phyloP scores from a whole-genome alignment of 768 basidiomycete species.

The Pleurotus citrinopileatus region DNA sequence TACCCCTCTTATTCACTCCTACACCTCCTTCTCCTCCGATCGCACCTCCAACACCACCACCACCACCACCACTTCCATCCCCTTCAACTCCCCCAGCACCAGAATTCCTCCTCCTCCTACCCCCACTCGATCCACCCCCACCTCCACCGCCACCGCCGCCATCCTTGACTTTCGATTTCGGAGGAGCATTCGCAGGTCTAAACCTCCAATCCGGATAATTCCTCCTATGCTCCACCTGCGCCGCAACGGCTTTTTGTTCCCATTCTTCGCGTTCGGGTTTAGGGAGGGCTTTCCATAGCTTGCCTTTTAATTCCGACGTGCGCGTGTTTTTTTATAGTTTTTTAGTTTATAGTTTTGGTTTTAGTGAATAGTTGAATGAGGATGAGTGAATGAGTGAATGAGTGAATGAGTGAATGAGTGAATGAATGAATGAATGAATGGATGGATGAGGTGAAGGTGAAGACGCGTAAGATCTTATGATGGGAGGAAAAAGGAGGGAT shows the following conservation, averaged over 20 bases:
- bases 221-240: conserved; percentile 70
- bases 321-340: too few relatives aligned
- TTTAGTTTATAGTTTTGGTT: too few relatives aligned
- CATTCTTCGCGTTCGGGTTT: conserved; percentile 66
- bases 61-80: neutral
- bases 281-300: conserved; percentile 72
- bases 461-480: neutral
- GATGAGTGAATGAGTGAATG: neutral
- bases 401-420: conserved; percentile 8
- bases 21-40: conserved; percentile 36
- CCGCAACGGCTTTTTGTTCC: conserved; percentile 72
- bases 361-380: too few relatives aligned
- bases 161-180: conserved; percentile 36
- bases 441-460: conserved; percentile 2
- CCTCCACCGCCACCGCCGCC: conserved; percentile 18
- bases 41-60: neutral
- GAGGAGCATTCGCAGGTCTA: conserved; percentile 50
- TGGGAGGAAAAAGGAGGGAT: neutral
- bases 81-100: conserved; percentile 13
- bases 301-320: conserved; percentile 37
- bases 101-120: conserved; percentile 15
- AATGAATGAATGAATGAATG: neutral
- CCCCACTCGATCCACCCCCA: conserved; percentile 19
- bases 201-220: conserved; percentile 84
- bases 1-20: conserved; percentile 21